These are phyloP conservation scores for Chimonanthus praecox DNA, from an alignment of 164 flowering plant species.

Conservation along the genomic window DNA sequence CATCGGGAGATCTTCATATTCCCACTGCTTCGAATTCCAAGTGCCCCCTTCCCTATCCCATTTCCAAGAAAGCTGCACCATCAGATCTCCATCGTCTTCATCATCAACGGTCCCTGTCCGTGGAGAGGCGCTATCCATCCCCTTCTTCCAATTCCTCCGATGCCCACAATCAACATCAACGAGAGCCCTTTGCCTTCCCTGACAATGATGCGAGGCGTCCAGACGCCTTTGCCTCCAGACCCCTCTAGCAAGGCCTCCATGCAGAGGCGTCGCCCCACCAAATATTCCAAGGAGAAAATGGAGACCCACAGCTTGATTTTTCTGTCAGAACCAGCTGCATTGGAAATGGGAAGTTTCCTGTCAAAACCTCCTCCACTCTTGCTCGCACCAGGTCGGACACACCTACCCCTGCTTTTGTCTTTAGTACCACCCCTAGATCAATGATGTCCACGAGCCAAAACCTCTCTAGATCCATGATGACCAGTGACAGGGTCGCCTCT, in stretches of 20 bases:
- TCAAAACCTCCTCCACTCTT: constrained; percentile 1
- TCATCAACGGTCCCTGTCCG: constrained; percentile 16
- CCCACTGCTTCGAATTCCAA: constrained; percentile 11
- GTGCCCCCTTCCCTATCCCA: constrained; percentile 9
- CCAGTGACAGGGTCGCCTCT: not conserved
- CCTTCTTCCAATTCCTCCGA: not conserved
- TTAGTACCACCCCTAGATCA: not conserved
- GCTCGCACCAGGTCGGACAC: constrained; percentile 20
- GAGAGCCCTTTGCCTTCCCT: not conserved
- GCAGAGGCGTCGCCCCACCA: not conserved
- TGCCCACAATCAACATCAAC: not conserved
- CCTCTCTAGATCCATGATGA: not conserved
- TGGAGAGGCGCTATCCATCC: constrained; percentile 8
- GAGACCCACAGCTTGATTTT: not conserved
- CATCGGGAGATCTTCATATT: constrained; percentile 21
- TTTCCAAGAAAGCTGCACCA: not conserved
- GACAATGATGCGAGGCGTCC: not conserved
- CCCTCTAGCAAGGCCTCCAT: not conserved
- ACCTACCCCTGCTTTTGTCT: constrained; percentile 1
- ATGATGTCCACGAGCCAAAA: not conserved
- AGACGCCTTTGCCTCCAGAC: not conserved
- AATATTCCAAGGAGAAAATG: constrained; percentile 2
- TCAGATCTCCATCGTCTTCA: not conserved
- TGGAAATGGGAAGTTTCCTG: not conserved
- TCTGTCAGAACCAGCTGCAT: not conserved